phyloP scores from a whole-genome alignment of 1,139 yeast genomes.

The Lodderomyces jiufengensis region DNA sequence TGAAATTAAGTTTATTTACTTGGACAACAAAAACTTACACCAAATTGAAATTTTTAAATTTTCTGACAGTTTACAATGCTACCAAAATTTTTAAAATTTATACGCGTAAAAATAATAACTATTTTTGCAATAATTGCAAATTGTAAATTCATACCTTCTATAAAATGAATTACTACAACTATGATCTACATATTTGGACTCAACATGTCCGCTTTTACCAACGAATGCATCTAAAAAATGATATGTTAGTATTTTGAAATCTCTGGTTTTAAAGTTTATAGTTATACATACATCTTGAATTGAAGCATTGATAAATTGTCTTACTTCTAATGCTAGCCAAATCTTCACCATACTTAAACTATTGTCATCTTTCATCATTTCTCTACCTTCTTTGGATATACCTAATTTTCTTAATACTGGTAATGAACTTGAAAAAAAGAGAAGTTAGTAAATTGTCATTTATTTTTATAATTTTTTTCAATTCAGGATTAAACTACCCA shows the following conservation, averaged over 20 bases:
- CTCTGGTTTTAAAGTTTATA: background rate
- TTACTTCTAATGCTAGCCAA: slow-evolving; percentile 85
- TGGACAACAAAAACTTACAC: no score
- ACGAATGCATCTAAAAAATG: slow-evolving; percentile 33
- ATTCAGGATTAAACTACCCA: slow-evolving; percentile 12
- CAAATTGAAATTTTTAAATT: no score
- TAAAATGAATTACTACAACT: no score
- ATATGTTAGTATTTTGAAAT: slow-evolving; percentile 24
- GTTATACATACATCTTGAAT: slow-evolving; percentile 63
- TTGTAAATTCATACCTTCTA: no score
- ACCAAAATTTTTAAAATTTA: no score
- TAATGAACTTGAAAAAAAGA: slow-evolving; percentile 53
- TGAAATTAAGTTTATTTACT: no score
- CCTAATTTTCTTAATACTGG: slow-evolving; percentile 87
- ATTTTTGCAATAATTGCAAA: no score
- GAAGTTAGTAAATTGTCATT: slow-evolving; percentile 24
- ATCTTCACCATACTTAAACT: slow-evolving; percentile 79
- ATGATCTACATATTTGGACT: slow-evolving; percentile 45
- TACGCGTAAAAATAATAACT: no score
- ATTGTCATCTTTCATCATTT: slow-evolving; percentile 55
- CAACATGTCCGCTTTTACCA: slow-evolving; percentile 50
- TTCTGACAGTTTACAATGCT: no score
- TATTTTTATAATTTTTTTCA: slow-evolving; percentile 4
- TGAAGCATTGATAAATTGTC: slow-evolving; percentile 82
- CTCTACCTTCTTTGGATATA: slow-evolving; percentile 60